Conservation (phyloP, 345 rosid genomes). For the Barbarea vulgaris region DNA sequence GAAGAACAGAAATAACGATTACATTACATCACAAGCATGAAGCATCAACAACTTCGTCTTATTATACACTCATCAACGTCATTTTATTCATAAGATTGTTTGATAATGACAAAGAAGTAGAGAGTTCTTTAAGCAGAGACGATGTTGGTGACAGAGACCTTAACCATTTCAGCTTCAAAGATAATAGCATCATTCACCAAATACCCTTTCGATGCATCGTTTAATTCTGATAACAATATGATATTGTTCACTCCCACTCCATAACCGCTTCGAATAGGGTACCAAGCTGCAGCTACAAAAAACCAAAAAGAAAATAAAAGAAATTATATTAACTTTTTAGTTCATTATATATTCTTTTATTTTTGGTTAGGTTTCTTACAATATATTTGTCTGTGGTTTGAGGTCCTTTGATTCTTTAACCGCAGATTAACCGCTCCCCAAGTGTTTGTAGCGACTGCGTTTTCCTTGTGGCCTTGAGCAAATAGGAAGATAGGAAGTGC, state of each 20-base stretch:
- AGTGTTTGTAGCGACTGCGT: conserved; percentile 25
- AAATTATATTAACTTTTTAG: neutral
- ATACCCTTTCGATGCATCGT: conserved; percentile 36
- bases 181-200: conserved; percentile 41
- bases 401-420: conserved; percentile 32
- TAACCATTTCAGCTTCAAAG: conserved; percentile 45
- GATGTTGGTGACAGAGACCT: conserved; percentile 35
- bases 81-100: conserved; percentile 1
- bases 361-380: conserved; percentile 27
- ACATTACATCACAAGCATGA: no score
- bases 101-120: neutral
- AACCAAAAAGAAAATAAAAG: neutral
- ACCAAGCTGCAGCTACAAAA: conserved; percentile 42
- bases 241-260: conserved; percentile 33
- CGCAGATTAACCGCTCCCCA: conserved; percentile 41
- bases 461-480: conserved; percentile 27
- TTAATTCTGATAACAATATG: conserved; percentile 23
- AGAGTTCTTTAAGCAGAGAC: conserved; percentile 15
- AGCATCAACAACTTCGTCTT: neutral
- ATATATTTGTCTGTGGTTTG: conserved; percentile 16
- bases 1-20: neutral
- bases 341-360: neutral
- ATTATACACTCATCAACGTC: conserved; percentile 7
- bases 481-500: conserved; percentile 27
- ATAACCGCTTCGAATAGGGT: conserved; percentile 6